Evolutionary conservation across 371 early-diverging fungal genomes (phyloP).

Genomic region (Rhizopus sp.): DNA sequence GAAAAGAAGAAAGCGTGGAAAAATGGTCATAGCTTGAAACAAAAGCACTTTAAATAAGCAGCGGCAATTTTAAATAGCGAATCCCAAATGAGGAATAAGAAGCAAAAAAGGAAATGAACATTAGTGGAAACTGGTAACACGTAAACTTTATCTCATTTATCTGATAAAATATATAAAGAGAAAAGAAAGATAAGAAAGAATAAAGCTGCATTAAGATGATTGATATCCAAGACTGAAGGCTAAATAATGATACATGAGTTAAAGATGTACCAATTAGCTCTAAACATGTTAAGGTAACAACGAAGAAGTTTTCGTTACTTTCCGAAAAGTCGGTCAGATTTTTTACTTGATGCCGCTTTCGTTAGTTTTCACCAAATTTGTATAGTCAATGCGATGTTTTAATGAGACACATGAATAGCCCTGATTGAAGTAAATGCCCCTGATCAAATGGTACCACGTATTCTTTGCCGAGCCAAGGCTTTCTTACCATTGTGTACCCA

Average conservation of each 20-base stretch:
- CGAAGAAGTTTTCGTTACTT: not conserved
- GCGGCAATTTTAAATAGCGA: not conserved
- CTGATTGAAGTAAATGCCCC: too few species aligned
- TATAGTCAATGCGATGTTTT: not conserved
- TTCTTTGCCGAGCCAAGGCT: too few species aligned
- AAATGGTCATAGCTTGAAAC: not conserved
- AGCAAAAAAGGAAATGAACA: not conserved
- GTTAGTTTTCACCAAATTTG: conserved; percentile 3
- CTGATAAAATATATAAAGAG: not conserved
- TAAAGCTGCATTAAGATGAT: not conserved
- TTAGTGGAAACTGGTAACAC: too few species aligned
- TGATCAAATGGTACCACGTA: too few species aligned
- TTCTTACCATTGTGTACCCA: too few species aligned
- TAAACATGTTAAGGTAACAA: too few species aligned
- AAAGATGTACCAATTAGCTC: too few species aligned
- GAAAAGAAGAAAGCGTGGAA: conserved; percentile 2
- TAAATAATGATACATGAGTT: too few species aligned
- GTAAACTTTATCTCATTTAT: not conserved
- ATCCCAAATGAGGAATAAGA: conserved; percentile 7
- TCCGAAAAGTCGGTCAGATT: not conserved
- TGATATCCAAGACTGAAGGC: too few species aligned
- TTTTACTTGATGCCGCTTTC: not conserved
- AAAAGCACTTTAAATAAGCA: not conserved
- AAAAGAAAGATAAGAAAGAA: too few species aligned
- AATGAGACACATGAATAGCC: too few species aligned